Evolutionary conservation across 2,329 filamentous ascomycete genomes (phyloP), one percentile per base, ranked within the genome.

Genomic region (Alternaria novae-zelandiae): DNA sequence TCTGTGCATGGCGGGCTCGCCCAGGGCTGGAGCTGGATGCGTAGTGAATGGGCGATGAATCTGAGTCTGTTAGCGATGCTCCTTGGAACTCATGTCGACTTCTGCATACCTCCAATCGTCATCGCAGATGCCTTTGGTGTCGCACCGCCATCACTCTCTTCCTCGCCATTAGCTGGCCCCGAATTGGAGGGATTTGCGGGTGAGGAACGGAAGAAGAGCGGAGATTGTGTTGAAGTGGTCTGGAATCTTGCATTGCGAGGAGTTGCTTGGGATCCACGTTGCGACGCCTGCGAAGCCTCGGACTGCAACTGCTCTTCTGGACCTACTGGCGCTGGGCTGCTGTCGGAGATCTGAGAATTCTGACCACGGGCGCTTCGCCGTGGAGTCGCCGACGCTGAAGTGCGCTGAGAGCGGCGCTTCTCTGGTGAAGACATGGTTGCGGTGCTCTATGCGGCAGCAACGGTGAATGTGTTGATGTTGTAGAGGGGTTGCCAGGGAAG

Each of bases 31-130:
- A 97, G 80, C 93, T 97, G 36, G 93, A 89, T 60, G 93, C 92
- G 78, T 97, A 98, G 78, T 90, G 89, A 70, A 98, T 93, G 2
- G 95, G 95, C 1, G 95, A 98, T 0, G 95, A 98, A 75, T 94
- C 95, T 97, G 70, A 2, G 12, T 4, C 54, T 17, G 9, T 57
- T 20, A 65, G 56, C 75, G 57, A 79, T 66, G 7, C 12, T 23
- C 26, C 6, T 3, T 25, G 15, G 2, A 15, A 13, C 2, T 26
- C 49, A 15, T 25, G 1, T 23, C 15, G 6, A 6, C 12, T 15
- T 17, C 2, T 32, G 6, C 84, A 79, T 79, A 92, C 91, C 91
- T 83, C 90, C 88, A 68, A 88, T 82, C 45, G 84, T 82, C 51
- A 83, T 83, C 23, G 82, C 85, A 66, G 86, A 89, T 8, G 91